phyloP scores from a whole-genome alignment of 1,284 basidiomycete genomes.

The Rhodofomes roseus region DNA sequence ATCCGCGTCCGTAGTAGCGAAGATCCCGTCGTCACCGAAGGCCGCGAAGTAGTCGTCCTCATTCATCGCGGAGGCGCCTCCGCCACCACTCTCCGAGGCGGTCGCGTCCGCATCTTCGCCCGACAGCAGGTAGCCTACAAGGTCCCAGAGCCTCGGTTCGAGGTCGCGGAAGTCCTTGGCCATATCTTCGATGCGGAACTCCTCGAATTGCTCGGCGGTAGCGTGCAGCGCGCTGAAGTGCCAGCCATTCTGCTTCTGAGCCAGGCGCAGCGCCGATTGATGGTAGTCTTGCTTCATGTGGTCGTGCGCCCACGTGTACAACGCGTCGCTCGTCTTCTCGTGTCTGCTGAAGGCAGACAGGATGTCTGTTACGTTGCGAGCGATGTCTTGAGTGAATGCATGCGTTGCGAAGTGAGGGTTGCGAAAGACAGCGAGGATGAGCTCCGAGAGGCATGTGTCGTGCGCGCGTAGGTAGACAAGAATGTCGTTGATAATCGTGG shows the following conservation, averaged over 20 bases:
- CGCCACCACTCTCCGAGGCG: not conserved
- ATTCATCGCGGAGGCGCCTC: not conserved
- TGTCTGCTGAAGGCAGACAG: not conserved
- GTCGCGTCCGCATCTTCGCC: not conserved
- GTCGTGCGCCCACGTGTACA: not conserved
- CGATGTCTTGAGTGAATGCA: not conserved
- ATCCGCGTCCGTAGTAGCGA: not conserved
- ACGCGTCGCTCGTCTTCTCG: not conserved
- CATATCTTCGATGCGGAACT: constrained; percentile 5
- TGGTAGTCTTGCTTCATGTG: not conserved
- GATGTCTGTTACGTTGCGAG: not conserved
- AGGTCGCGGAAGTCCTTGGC: not conserved
- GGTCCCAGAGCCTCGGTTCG: not conserved
- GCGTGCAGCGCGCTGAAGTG: constrained; percentile 1
- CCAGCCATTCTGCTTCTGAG: constrained; percentile 2
- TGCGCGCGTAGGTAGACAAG: not conserved
- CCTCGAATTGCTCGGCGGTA: not conserved
- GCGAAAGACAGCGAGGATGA: not conserved
- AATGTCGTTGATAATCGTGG: not conserved
- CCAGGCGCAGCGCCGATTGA: constrained; percentile 5
- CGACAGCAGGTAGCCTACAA: not conserved
- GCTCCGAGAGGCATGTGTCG: not conserved
- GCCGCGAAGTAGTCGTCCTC: not conserved
- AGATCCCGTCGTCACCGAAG: not conserved
- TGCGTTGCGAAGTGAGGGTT: not conserved